Conservation (phyloP, 805 yeast species). For the Lachancea cidri region DNA sequence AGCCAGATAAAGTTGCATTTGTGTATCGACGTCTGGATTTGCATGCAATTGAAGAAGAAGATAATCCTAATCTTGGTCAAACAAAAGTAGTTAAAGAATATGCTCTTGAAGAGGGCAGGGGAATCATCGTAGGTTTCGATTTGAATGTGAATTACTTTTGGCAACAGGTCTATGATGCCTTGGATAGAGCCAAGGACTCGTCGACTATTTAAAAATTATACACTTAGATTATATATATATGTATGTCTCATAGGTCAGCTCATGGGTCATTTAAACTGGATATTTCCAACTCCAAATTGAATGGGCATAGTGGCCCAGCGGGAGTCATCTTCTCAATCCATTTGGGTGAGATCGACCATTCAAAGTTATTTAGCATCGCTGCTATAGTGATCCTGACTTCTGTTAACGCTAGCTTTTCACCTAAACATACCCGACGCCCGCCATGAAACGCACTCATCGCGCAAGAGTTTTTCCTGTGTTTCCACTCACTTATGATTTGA, state of each 20-base stretch:
- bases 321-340: slow-evolving; percentile 51
- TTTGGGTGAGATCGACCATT: slow-evolving; percentile 34
- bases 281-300: slow-evolving; percentile 31
- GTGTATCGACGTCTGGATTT: slow-evolving; percentile 23
- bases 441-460: slow-evolving; percentile 54
- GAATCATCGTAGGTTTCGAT: slow-evolving; percentile 37
- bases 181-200: slow-evolving; percentile 35
- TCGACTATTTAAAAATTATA: slow-evolving; percentile 4
- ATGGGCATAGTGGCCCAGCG: slow-evolving; percentile 55
- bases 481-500: slow-evolving; percentile 38
- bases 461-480: slow-evolving; percentile 40
- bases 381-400: slow-evolving; percentile 40
- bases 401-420: slow-evolving; percentile 50
- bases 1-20: slow-evolving; percentile 15
- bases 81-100: slow-evolving; percentile 38
- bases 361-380: slow-evolving; percentile 35
- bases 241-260: no score
- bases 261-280: slow-evolving; percentile 1
- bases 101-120: slow-evolving; percentile 22
- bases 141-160: slow-evolving; percentile 43
- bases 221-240: no score
- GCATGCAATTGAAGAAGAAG: slow-evolving; percentile 29
- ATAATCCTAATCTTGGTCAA: slow-evolving; percentile 53
- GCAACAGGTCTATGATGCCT: slow-evolving; percentile 37
- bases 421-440: slow-evolving; percentile 54